Conservation (phyloP, 768 basidiomycete species). For the Auriscalpium microsporum region DNA sequence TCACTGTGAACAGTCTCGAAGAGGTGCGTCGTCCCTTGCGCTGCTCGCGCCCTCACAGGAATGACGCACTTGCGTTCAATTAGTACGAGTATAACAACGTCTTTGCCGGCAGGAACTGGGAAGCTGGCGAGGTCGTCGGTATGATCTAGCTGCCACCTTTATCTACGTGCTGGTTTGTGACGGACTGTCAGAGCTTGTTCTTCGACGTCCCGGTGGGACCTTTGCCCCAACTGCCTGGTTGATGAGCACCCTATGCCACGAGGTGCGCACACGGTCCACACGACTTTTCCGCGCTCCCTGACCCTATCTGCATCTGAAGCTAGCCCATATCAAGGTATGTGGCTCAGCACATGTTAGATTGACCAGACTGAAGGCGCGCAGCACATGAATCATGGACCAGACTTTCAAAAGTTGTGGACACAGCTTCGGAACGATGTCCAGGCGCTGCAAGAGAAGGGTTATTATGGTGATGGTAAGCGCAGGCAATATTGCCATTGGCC, state of each 20-base stretch:
- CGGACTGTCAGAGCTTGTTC: constrained; percentile 53
- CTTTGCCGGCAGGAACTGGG: constrained; percentile 82
- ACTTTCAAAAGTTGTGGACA: constrained; percentile 69
- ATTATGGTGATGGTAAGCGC: constrained; percentile 69
- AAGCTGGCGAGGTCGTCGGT: constrained; percentile 75
- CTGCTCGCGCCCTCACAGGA: no score
- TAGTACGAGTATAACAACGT: constrained; percentile 75
- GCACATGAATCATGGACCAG: constrained; percentile 77
- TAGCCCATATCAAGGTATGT: constrained; percentile 73
- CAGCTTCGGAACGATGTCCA: constrained; percentile 58
- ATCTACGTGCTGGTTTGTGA: background rate
- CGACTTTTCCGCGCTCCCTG: background rate
- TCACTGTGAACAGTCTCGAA: constrained; percentile 70
- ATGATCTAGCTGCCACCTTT: constrained; percentile 12
- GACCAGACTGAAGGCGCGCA: constrained; percentile 18
- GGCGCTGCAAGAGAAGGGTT: constrained; percentile 62
- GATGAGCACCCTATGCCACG: constrained; percentile 76
- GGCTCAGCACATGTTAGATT: background rate
- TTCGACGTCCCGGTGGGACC: constrained; percentile 51
- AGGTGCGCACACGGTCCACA: constrained; percentile 38
- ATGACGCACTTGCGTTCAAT: no score
- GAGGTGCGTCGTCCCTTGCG: constrained; percentile 42
- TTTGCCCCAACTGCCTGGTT: constrained; percentile 60
- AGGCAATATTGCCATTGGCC: background rate
- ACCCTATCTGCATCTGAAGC: constrained; percentile 28